Conservation (phyloP, 352 stramenopile species). For the Hyaloperonospora arabidopsidis region DNA sequence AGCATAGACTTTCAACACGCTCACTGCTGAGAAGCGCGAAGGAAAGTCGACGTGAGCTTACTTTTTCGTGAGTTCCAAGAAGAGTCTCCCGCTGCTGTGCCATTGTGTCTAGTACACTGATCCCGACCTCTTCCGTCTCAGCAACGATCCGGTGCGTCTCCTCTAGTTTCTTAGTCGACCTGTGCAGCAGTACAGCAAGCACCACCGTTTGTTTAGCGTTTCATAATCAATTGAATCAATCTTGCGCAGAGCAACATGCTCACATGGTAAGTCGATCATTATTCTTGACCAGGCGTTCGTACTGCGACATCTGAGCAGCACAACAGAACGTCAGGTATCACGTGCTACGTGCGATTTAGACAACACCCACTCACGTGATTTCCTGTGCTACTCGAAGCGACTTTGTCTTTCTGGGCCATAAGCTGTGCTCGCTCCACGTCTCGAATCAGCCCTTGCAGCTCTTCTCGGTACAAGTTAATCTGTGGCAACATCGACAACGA, state of each 20-base stretch:
- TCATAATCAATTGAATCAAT: too few species aligned
- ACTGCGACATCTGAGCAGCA: slow-evolving; percentile 43
- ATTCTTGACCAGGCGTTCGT: slow-evolving; percentile 58
- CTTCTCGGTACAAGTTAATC: slow-evolving; percentile 65
- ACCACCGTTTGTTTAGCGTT: neutral
- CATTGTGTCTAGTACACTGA: slow-evolving; percentile 63
- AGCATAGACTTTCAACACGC: neutral
- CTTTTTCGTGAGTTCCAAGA: slow-evolving; percentile 61
- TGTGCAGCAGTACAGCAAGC: slow-evolving; percentile 13
- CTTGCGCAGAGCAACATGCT: neutral
- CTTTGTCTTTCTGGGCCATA: slow-evolving; percentile 47
- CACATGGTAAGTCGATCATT: slow-evolving; percentile 57
- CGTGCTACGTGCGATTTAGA: neutral
- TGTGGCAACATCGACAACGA: slow-evolving; percentile 7
- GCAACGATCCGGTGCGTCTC: slow-evolving; percentile 57
- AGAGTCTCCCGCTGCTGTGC: slow-evolving; percentile 63
- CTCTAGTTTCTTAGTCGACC: slow-evolving; percentile 54
- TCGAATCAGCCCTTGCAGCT: slow-evolving; percentile 56
- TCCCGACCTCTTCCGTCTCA: slow-evolving; percentile 62
- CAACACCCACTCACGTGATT: slow-evolving; percentile 22
- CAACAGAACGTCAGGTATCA: neutral
- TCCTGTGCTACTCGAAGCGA: slow-evolving; percentile 11
- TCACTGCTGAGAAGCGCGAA: neutral
- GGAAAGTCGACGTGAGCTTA: slow-evolving; percentile 5
- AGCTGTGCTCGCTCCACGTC: slow-evolving; percentile 67